Evolutionary conservation across 345 rosid species (phyloP).

Genomic region (Euphorbia pulcherrima): DNA sequence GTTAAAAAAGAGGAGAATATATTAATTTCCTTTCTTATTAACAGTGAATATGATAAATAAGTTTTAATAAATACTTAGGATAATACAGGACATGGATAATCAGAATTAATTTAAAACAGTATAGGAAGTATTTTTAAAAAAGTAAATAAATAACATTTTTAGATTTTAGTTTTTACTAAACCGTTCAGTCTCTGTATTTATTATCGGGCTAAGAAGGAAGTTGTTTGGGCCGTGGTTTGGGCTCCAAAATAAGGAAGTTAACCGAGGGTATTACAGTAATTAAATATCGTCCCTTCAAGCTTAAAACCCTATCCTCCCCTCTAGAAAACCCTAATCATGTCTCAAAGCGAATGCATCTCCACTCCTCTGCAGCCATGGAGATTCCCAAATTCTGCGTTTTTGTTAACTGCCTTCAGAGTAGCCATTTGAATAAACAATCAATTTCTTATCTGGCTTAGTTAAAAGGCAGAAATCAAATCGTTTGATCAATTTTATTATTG

Average conservation of each 20-base stretch:
- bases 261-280: constrained; percentile 4
- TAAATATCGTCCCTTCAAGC: background rate
- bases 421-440: constrained; percentile 7
- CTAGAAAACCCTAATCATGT: background rate
- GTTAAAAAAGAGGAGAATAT: too few relatives aligned
- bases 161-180: too few relatives aligned
- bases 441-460: constrained; percentile 34
- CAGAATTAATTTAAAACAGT: too few relatives aligned
- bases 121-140: too few relatives aligned
- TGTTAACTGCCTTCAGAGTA: constrained; percentile 25
- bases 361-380: background rate
- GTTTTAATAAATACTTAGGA: too few relatives aligned
- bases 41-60: too few relatives aligned
- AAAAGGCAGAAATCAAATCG: constrained; percentile 28
- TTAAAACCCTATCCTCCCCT: constrained; percentile 6
- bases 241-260: background rate
- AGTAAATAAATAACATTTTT: too few relatives aligned
- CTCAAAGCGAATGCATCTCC: background rate
- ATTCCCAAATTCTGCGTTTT: background rate
- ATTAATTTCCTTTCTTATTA: too few relatives aligned
- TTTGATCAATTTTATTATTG: background rate
- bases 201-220: background rate
- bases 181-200: background rate
- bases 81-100: too few relatives aligned
- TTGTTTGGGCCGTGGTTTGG: background rate